Base-by-base conservation (phyloP, 345 rosid genomes). In the Litchi chinensis region DNA sequence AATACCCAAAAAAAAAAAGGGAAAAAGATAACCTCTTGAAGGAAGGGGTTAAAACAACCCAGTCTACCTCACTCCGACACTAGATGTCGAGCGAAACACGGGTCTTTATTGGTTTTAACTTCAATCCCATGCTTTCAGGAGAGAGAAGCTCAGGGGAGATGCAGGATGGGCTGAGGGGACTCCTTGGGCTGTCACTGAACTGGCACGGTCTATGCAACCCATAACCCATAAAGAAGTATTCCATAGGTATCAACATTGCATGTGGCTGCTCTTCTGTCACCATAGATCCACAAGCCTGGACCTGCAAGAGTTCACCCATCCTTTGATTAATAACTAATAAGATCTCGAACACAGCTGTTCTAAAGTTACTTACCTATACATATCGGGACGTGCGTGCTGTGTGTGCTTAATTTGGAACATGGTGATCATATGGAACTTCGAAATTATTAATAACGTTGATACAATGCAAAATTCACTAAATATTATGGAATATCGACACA, bases 211-310 rank as follows among this genome's bases (percentile, higher is more conserved):
- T 87, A 69, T 90, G 91, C 78, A 97, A 82, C 18, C 98, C 95
- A n/a, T 88, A 97, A 28, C 95, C 95, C 93, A 92, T 91, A 82
- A 97, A 88, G 86, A 94, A 97, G 84, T 87, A 94, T 87, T 94
- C 99, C 95, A 97, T 78, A 5, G 99, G 99, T 80, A 97, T 90
- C 82, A 94, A 79, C 97, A 93, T 97, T 65, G 99, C 98, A 60
- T 93, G 97, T 28, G 99, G 97, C 82, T 94, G 98, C 86, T 94
- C 99, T 80, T 97, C 98, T 21, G 99, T 93, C 86, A 97, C 98
- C 97, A 94, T 89, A 62, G 99, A 97, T 79, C 99, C 99, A 83
- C 99, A 94, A 69, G 93, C 90, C 84, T 92, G 98, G 71, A 97
- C 99, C 99, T 96, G 91, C 77, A 64, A 60, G 37, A 40, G 70